These are phyloP conservation scores for Obba rivulosa DNA, from an alignment of 768 basidiomycete species.

Conservation along the genomic window DNA sequence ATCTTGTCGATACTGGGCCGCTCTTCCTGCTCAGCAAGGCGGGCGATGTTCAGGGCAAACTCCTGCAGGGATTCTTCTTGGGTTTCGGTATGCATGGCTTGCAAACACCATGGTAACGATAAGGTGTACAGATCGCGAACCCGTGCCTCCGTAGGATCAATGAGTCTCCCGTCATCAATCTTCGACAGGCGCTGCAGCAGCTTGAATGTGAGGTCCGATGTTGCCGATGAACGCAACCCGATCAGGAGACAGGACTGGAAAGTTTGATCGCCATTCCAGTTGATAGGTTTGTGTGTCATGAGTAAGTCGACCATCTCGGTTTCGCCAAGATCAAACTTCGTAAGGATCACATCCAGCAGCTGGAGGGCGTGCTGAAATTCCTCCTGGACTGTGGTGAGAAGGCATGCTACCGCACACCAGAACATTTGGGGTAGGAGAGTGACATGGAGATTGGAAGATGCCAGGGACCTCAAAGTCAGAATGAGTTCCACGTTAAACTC, in stretches of 20 bases:
- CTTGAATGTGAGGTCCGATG: slow-evolving; percentile 60
- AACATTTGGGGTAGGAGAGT: slow-evolving; percentile 75
- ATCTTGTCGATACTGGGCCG: slow-evolving; percentile 80
- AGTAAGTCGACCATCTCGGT: slow-evolving; percentile 62
- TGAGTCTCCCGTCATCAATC: slow-evolving; percentile 54
- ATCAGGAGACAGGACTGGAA: slow-evolving; percentile 69
- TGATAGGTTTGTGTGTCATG: slow-evolving; percentile 57
- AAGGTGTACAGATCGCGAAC: slow-evolving; percentile 80
- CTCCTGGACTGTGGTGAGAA: slow-evolving; percentile 75
- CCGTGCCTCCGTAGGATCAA: slow-evolving; percentile 67
- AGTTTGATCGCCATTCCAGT: slow-evolving; percentile 62
- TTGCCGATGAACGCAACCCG: slow-evolving; percentile 76
- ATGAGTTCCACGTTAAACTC: slow-evolving; percentile 81
- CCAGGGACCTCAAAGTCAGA: slow-evolving; percentile 63
- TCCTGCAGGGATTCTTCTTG: slow-evolving; percentile 55
- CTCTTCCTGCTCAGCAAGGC: slow-evolving; percentile 66
- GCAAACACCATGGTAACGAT: slow-evolving; percentile 84
- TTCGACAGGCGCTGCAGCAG: slow-evolving; percentile 60
- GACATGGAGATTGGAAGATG: slow-evolving; percentile 51
- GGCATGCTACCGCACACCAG: slow-evolving; percentile 79
- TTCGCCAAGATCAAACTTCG: slow-evolving; percentile 68
- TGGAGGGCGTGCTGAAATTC: slow-evolving; percentile 70
- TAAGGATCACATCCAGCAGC: slow-evolving; percentile 60
- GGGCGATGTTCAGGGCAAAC: slow-evolving; percentile 70
- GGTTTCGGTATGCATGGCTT: slow-evolving; percentile 63